Evolutionary conservation across 2,329 filamentous ascomycete species (phyloP).

Genomic region (Zymoseptoria brevis): DNA sequence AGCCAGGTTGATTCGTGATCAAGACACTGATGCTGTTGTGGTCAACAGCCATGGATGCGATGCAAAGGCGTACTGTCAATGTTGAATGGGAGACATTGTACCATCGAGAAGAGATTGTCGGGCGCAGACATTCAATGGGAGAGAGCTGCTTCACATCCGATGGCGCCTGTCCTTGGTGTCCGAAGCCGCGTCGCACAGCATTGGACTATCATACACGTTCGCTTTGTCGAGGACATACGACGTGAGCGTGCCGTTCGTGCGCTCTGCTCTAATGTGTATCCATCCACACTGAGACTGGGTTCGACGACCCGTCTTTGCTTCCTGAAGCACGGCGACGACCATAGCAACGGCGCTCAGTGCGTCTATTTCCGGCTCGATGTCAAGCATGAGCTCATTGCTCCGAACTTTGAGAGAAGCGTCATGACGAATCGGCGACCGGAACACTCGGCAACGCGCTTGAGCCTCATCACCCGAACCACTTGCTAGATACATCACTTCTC

Average conservation of each 20-base stretch:
- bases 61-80: conserved; percentile 14
- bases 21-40: not conserved
- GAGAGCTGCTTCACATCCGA: not conserved
- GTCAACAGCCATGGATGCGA: conserved; percentile 10
- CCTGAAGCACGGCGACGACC: too few species aligned
- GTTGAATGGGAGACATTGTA: not conserved
- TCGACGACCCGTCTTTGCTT: too few species aligned
- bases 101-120: not conserved
- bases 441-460: not conserved
- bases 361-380: not conserved
- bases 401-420: not conserved
- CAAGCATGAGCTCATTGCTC: not conserved
- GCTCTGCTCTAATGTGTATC: too few species aligned
- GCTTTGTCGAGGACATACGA: not conserved
- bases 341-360: not conserved
- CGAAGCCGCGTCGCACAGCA: too few species aligned
- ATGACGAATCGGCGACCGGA: not conserved
- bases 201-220: not conserved
- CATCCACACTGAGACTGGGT: too few species aligned
- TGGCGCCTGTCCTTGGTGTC: not conserved
- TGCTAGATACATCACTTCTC: too few species aligned
- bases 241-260: not conserved
- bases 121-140: not conserved
- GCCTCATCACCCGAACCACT: not conserved
- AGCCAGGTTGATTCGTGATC: not conserved